phyloP scores from a whole-genome alignment of 257 asterid genomes.

The Solanum ossicruentum region DNA sequence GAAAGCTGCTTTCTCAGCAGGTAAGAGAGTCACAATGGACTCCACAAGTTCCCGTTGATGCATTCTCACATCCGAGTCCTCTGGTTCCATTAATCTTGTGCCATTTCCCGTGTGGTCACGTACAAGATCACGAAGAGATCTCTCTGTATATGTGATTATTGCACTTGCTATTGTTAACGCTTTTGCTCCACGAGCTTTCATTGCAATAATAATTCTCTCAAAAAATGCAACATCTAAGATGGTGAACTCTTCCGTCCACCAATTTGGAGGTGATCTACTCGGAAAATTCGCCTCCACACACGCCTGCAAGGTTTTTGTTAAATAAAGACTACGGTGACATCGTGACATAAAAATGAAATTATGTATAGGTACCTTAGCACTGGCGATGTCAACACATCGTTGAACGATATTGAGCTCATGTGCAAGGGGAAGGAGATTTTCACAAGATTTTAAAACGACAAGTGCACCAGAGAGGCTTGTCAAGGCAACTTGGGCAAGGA shows the following conservation, averaged over 20 bases:
- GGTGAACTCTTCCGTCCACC: constrained; percentile 98
- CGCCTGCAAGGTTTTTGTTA: constrained; percentile 28
- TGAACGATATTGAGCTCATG: constrained; percentile 65
- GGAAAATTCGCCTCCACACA: constrained; percentile 92
- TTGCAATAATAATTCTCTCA: constrained; percentile 36
- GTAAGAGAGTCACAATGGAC: constrained; percentile 51
- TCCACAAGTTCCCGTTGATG: constrained; percentile 61
- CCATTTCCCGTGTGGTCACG: constrained; percentile 70
- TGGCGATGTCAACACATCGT: constrained; percentile 60
- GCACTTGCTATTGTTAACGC: constrained; percentile 74
- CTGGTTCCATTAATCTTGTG: constrained; percentile 6
- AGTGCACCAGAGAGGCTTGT: constrained; percentile 77
- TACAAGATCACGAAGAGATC: constrained; percentile 63
- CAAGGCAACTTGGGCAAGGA: constrained; percentile 66
- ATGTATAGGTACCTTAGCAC: constrained; percentile 52
- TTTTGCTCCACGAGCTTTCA: constrained; percentile 69
- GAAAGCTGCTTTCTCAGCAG: constrained; percentile 56
- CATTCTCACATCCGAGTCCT: constrained; percentile 28
- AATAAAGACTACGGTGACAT: too few species aligned
- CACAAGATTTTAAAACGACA: constrained; percentile 73
- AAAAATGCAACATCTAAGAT: constrained; percentile 60
- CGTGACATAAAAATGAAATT: too few species aligned
- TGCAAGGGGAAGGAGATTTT: constrained; percentile 77
- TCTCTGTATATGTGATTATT: constrained; percentile 66
- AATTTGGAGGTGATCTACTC: constrained; percentile 88